Percentiles rank a stretch among this genome's conserved stretches.
Conservation (phyloP, 75 land plant species). For the Selaginella tamariscina region DNA sequence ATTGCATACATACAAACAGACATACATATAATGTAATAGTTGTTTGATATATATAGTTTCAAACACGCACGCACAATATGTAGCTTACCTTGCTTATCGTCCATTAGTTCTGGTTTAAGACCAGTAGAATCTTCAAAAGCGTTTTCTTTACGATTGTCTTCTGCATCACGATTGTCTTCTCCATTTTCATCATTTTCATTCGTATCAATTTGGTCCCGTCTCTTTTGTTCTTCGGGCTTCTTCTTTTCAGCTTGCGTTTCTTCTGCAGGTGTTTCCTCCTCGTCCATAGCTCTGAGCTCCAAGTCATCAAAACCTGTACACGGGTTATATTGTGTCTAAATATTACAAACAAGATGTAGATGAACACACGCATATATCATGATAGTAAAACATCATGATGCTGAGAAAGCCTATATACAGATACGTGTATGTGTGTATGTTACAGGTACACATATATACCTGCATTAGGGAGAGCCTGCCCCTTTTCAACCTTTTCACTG, state of each 20-base stretch:
- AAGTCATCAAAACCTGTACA: conserved; percentile 20
- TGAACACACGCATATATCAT: too few relatives aligned
- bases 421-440: too few relatives aligned
- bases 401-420: too few relatives aligned
- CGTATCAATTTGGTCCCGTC: too few relatives aligned
- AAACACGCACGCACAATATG: too few relatives aligned
- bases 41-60: too few relatives aligned
- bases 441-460: too few relatives aligned
- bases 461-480: conserved; percentile 46
- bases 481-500: conserved; percentile 66
- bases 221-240: conserved; percentile 20
- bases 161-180: conserved; percentile 14
- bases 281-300: conserved; percentile 73
- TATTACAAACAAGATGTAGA: too few relatives aligned
- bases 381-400: too few relatives aligned
- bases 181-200: neutral
- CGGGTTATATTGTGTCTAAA: too few relatives aligned
- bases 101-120: conserved; percentile 23
- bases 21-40: too few relatives aligned
- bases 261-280: conserved; percentile 13
- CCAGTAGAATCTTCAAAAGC: conserved; percentile 54
- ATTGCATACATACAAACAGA: too few relatives aligned
- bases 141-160: conserved; percentile 13
- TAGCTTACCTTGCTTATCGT: conserved; percentile 8
- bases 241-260: conserved; percentile 1